A percentile compares a stretch with the other conserved stretches of the same genome.
Conservation (phyloP, 169 alveolate species). For the Perkinsus olseni region DNA sequence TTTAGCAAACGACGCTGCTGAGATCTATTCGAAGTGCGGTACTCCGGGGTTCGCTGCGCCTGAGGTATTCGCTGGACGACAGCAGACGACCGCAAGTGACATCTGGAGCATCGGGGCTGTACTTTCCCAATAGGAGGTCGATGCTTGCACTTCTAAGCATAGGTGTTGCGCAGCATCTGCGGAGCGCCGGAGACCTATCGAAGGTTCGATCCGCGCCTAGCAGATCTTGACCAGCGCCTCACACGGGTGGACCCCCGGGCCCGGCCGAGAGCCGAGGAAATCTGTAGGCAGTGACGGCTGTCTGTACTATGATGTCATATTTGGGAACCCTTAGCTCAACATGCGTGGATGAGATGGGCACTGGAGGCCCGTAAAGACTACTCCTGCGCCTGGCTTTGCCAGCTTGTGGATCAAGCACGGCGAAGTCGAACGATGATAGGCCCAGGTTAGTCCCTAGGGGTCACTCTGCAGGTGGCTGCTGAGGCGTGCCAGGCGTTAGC, state of each 20-base stretch:
- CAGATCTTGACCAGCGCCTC: not conserved
- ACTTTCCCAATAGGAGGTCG: not conserved
- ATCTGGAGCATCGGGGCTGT: not conserved
- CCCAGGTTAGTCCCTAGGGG: too few relatives aligned
- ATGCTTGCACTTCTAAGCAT: not conserved
- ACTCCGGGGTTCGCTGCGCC: not conserved
- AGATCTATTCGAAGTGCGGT: not conserved
- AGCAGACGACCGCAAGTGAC: not conserved
- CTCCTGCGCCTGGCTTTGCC: not conserved
- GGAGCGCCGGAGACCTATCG: not conserved
- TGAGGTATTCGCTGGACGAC: not conserved
- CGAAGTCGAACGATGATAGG: not conserved
- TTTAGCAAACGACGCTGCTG: not conserved
- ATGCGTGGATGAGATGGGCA: not conserved
- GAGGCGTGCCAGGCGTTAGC: too few relatives aligned
- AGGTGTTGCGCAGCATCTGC: not conserved
- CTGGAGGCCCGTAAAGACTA: not conserved
- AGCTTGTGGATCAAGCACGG: not conserved
- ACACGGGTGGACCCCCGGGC: not conserved
- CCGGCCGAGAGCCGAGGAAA: not conserved
- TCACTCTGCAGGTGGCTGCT: too few relatives aligned
- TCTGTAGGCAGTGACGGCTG: not conserved
- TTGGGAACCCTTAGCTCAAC: not conserved
- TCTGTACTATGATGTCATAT: not conserved
- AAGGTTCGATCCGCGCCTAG: not conserved